Conservation (phyloP, 1,139 yeast genomes). For the Yamadazyma conglobata region DNA sequence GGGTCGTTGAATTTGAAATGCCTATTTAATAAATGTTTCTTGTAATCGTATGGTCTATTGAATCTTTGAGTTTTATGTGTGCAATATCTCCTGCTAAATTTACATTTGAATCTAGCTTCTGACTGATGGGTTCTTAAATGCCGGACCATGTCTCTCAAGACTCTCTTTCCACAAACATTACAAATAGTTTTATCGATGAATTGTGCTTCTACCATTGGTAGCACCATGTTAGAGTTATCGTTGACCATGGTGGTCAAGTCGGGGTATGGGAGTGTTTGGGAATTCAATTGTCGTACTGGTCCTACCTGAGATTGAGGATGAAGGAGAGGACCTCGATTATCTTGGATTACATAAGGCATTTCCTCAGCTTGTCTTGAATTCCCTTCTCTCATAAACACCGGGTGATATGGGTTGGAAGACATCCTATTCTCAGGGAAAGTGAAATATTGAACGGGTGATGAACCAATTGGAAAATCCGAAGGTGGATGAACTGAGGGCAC, state of each 20-base stretch:
- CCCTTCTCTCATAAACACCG: no score
- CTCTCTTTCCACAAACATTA: constrained; percentile 53
- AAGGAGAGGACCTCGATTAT: no score
- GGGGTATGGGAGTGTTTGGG: constrained; percentile 31
- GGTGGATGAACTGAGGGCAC: no score
- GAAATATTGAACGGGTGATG: no score
- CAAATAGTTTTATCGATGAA: constrained; percentile 38
- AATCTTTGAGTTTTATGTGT: constrained; percentile 45
- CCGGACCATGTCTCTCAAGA: constrained; percentile 60
- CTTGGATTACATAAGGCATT: no score
- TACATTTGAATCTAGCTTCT: constrained; percentile 56
- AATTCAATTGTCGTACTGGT: no score
- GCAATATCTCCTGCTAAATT: constrained; percentile 51
- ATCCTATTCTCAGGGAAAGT: no score
- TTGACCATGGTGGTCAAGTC: constrained; percentile 42
- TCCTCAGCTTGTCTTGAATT: no score
- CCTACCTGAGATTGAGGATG: no score
- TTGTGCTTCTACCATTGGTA: constrained; percentile 35
- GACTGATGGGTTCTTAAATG: constrained; percentile 64
- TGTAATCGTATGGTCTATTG: constrained; percentile 48
- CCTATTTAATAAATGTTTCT: constrained; percentile 43
- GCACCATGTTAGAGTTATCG: constrained; percentile 29
- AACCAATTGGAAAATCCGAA: no score
- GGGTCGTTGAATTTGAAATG: constrained; percentile 50
- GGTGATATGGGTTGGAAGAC: no score